A percentile compares a stretch with the other conserved stretches of the same genome.
Conservation (phyloP, 495 filamentous ascomycete species). For the Cairneyella variabilis region DNA sequence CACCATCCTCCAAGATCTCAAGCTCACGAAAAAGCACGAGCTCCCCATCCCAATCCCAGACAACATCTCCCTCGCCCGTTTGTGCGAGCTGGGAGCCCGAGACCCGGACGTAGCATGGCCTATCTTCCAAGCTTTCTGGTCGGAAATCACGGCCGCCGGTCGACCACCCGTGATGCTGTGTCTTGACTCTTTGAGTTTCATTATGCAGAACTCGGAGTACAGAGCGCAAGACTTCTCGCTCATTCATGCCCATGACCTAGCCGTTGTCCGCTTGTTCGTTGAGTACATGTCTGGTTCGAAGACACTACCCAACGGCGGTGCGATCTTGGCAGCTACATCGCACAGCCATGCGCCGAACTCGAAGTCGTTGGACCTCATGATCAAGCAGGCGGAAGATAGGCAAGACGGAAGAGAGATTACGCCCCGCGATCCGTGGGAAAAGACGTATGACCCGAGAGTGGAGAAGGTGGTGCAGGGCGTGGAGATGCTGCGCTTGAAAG, state of each 20-base stretch:
- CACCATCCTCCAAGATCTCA: constrained; percentile 53
- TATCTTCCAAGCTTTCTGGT: constrained; percentile 77
- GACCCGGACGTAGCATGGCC: constrained; percentile 76
- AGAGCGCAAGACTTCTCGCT: constrained; percentile 58
- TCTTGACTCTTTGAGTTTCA: constrained; percentile 73
- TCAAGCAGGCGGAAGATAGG: constrained; percentile 37
- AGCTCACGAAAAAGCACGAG: constrained; percentile 55
- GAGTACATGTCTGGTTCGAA: constrained; percentile 58
- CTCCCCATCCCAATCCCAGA: constrained; percentile 53
- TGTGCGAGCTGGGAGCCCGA: constrained; percentile 64
- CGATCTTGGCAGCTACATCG: constrained; percentile 69
- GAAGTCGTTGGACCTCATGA: constrained; percentile 60
- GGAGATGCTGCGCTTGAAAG: constrained; percentile 48
- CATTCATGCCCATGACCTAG: constrained; percentile 86
- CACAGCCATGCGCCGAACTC: constrained; percentile 58
- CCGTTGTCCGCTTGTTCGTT: constrained; percentile 70
- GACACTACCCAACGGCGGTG: constrained; percentile 70
- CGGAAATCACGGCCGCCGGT: constrained; percentile 63
- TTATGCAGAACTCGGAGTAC: constrained; percentile 74
- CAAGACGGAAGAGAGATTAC: constrained; percentile 43
- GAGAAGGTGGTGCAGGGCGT: constrained; percentile 52
- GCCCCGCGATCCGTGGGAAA: constrained; percentile 55
- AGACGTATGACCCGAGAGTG: constrained; percentile 64
- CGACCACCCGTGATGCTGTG: constrained; percentile 77
- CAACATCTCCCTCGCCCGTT: constrained; percentile 60